Evolutionary conservation across 2,329 filamentous ascomycete genomes (phyloP).

Genomic region (Diaporthe ilicicola): DNA sequence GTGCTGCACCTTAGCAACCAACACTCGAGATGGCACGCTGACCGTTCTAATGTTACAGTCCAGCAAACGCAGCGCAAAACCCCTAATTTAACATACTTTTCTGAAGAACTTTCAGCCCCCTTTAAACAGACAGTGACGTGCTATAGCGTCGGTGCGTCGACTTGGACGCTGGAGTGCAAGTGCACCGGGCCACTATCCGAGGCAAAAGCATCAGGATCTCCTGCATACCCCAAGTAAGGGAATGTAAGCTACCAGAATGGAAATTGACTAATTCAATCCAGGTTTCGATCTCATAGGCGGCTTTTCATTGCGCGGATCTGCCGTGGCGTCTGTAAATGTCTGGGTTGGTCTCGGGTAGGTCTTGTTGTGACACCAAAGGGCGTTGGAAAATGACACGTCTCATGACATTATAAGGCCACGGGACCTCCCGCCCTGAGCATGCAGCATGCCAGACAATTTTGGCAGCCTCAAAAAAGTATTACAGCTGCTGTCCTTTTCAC

Average conservation of each 20-base stretch:
- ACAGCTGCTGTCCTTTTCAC: neutral
- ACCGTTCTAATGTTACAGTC: neutral
- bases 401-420: neutral
- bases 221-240: neutral
- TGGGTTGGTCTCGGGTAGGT: constrained; percentile 15
- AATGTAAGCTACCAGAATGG: neutral
- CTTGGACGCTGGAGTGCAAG: no score
- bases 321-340: neutral
- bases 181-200: no score
- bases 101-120: neutral
- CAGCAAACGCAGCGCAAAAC: neutral
- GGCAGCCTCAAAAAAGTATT: no score
- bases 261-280: neutral
- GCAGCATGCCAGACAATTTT: neutral
- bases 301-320: neutral
- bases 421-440: neutral
- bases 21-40: neutral
- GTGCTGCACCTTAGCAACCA: no score
- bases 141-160: neutral
- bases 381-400: constrained; percentile 10
- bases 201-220: neutral
- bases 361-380: neutral
- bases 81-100: neutral
- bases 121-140: neutral
- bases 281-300: neutral